Evolutionary conservation across 2,329 filamentous ascomycete genomes (phyloP), one percentile per base, ranked within the genome.

Genomic region (Chrysosporium keratinophilum): DNA sequence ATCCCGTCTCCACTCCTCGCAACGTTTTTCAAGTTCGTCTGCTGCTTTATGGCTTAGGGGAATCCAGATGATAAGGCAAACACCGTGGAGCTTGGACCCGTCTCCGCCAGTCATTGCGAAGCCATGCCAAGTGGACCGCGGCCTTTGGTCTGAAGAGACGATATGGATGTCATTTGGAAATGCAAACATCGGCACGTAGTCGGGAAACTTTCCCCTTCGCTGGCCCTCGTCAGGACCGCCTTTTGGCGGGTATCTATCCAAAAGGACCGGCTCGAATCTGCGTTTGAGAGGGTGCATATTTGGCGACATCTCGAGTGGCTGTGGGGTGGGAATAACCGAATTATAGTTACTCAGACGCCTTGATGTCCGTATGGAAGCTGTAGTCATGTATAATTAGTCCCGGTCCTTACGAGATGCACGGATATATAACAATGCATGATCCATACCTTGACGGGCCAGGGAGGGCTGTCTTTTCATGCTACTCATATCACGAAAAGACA

Each of bases 171-270:
- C 93, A 69, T 97, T 96, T 44, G 93, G 93, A 64, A 97, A 98
- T 52, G 93, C 90, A 70, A 98, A 98, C 93, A 98, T 97, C 54
- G 93, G 93, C 15, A 98, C 88, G 64, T 96, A 98, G 66, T 98
- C 93, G 0, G 93, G 93, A 65, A 98, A 97, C 54, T 80, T 84
- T 52, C 88, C 89, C 64, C 93, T 80, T 63, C 85, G 79, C 61
- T 87, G 81, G 50, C 85, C 71, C 61, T 96, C 90, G 55, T 95
- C 89, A 19, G 82, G 77, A 65, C 88, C 85, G 59, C 82, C 80
- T 66, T 88, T 88, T 14, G 88, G 85, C 6, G 93, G 93, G 63
- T 97, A 97, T 68, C 90, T 81, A 69, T 98, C 93, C 31, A 98
- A 80, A 19, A 98, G 75, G n/a, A 95, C 90, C 6, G 93, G 93